Evolutionary conservation across 331 rosid species (phyloP).

Genomic region (Erythrophleum ivorense): DNA sequence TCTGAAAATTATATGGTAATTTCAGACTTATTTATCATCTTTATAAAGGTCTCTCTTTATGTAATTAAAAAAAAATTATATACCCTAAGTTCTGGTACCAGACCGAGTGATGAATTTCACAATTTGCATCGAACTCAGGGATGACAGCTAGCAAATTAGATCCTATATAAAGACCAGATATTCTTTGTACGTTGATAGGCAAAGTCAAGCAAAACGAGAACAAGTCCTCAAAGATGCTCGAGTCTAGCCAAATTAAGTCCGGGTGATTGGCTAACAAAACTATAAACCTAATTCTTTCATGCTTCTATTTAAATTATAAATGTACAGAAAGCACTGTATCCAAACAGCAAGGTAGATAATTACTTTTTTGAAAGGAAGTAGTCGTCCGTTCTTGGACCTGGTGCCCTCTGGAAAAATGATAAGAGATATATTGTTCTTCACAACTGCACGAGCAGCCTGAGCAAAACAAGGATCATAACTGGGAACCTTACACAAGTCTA

Average conservation of each 20-base stretch:
- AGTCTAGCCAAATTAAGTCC: neutral
- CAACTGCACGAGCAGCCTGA: conserved; percentile 57
- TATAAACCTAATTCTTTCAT: neutral
- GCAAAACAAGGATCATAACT: conserved; percentile 26
- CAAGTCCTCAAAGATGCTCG: neutral
- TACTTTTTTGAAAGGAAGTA: conserved; percentile 70
- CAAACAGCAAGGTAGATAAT: conserved; percentile 4
- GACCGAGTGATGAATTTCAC: neutral
- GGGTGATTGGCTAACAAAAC: conserved; percentile 5
- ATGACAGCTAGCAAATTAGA: neutral
- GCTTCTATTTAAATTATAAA: conserved; percentile 8
- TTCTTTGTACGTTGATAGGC: conserved; percentile 3
- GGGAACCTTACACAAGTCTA: conserved; percentile 7
- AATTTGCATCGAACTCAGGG: conserved; percentile 17
- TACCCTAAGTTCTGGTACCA: neutral
- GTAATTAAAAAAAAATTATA: neutral
- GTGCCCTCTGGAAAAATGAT: conserved; percentile 70
- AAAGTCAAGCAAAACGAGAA: neutral
- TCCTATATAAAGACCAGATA: neutral
- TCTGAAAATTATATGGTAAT: no score
- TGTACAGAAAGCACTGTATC: conserved; percentile 1
- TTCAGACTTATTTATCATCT: no score
- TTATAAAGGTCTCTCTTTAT: no score
- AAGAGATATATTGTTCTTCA: conserved; percentile 52
- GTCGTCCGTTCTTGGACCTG: conserved; percentile 55